Conservation (phyloP, 306 rosid genomes). For the Elaeagnus macrophylla region DNA sequence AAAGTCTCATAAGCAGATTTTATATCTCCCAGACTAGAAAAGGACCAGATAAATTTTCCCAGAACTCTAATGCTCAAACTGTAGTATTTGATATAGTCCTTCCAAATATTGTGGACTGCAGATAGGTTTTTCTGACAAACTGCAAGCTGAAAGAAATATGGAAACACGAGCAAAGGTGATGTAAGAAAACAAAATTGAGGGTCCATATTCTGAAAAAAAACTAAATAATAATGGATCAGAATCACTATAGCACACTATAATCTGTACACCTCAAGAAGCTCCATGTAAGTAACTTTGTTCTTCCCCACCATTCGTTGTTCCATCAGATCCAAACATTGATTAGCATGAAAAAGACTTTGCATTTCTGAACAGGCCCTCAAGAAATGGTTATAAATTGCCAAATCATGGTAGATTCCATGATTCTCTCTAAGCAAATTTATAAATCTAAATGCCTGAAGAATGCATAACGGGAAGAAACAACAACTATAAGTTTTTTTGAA, state of each 20-base stretch:
- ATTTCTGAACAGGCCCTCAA: constrained; percentile 42
- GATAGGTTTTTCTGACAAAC: constrained; percentile 63
- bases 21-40: constrained; percentile 20
- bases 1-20: constrained; percentile 37
- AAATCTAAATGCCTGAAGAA: constrained; percentile 56
- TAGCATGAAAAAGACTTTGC: constrained; percentile 37
- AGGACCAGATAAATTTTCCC: constrained; percentile 34
- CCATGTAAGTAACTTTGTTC: constrained; percentile 60
- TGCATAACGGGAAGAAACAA: constrained; percentile 17
- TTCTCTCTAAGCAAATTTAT: constrained; percentile 49
- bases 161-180: not conserved
- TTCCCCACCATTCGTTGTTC: constrained; percentile 57
- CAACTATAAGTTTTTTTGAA: constrained; percentile 13
- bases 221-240: constrained; percentile 1
- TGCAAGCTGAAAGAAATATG: constrained; percentile 57
- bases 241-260: constrained; percentile 4
- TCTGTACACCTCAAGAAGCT: constrained; percentile 64
- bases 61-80: constrained; percentile 34
- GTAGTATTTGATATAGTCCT: constrained; percentile 48
- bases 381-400: constrained; percentile 45
- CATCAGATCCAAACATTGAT: constrained; percentile 75
- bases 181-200: constrained; percentile 7
- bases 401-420: constrained; percentile 30
- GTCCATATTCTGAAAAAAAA: constrained; percentile 13
- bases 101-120: constrained; percentile 61